Evolutionary conservation across 2,329 filamentous ascomycete genomes (phyloP).

Genomic region (Trichoderma aggressivum): DNA sequence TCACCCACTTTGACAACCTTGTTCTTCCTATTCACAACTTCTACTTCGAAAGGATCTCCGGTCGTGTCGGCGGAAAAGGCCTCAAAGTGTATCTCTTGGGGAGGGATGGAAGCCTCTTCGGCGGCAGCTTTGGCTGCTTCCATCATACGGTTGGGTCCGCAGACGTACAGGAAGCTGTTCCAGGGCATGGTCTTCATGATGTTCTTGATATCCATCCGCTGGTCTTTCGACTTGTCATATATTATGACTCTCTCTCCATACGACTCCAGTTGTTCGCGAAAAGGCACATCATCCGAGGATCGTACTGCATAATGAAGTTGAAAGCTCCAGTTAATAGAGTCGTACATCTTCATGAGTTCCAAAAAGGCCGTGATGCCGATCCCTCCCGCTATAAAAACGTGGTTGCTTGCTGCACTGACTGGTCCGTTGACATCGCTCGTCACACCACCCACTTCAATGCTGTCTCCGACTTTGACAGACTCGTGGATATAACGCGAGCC

Average conservation of each 20-base stretch:
- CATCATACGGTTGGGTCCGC: constrained; percentile 57
- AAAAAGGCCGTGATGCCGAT: constrained; percentile 67
- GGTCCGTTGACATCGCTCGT: constrained; percentile 45
- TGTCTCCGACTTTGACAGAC: constrained; percentile 43
- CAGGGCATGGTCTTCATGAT: constrained; percentile 47
- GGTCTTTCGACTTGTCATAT: constrained; percentile 50
- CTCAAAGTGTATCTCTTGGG: constrained; percentile 58
- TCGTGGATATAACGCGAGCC: constrained; percentile 59
- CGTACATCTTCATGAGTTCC: constrained; percentile 41
- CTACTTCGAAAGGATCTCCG: constrained; percentile 59
- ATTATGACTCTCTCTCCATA: constrained; percentile 44
- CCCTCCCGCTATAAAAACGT: constrained; percentile 62
- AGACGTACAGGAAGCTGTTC: constrained; percentile 60
- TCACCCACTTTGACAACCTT: constrained; percentile 44
- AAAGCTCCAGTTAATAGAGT: constrained; percentile 46
- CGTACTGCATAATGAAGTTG: constrained; percentile 59
- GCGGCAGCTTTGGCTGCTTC: constrained; percentile 45
- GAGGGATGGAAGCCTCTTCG: constrained; percentile 40
- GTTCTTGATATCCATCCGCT: constrained; percentile 52
- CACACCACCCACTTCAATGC: constrained; percentile 50
- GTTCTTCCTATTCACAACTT: constrained; percentile 41
- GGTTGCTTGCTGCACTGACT: constrained; percentile 48
- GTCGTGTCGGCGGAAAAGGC: constrained; percentile 52
- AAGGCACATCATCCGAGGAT: constrained; percentile 51
- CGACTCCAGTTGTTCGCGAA: constrained; percentile 43